A percentile compares a stretch with the other conserved stretches of the same genome.
Conservation (phyloP, 1,284 basidiomycete genomes). For the Melanopsichium pennsylvanicum region DNA sequence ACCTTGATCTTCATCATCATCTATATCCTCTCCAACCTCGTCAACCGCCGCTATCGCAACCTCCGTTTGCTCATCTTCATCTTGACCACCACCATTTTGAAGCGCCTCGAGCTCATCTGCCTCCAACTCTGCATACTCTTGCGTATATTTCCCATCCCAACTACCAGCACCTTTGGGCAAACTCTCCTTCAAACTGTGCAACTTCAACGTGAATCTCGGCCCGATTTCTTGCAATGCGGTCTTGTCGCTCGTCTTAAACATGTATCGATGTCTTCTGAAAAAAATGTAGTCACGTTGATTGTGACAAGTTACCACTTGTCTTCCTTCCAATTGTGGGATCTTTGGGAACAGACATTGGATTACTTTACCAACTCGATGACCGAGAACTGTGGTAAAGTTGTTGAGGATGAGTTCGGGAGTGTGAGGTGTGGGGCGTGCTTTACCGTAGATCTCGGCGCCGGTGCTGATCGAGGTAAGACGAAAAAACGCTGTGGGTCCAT, state of each 20-base stretch:
- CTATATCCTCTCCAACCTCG: no score
- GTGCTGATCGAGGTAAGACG: conserved; percentile 88
- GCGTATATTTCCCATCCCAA: conserved; percentile 72
- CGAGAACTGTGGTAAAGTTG: conserved; percentile 91
- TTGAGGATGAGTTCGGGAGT: conserved; percentile 95
- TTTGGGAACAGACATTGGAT: conserved; percentile 96
- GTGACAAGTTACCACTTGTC: conserved; percentile 96
- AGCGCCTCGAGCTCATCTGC: conserved; percentile 50
- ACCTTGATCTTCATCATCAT: no score
- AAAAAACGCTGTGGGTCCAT: conserved; percentile 95
- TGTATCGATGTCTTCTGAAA: conserved; percentile 94
- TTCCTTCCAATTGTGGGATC: conserved; percentile 91
- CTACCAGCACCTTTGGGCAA: conserved; percentile 73
- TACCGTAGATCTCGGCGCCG: conserved; percentile 82
- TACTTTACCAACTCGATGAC: conserved; percentile 89
- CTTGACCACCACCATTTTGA: conserved; percentile 15
- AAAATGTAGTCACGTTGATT: conserved; percentile 98
- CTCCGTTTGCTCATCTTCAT: conserved; percentile 5
- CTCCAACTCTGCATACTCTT: conserved; percentile 47
- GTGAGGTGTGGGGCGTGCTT: conserved; percentile 90
- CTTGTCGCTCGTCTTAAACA: conserved; percentile 80
- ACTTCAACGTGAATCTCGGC: conserved; percentile 93
- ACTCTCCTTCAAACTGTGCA: conserved; percentile 86
- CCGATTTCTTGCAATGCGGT: conserved; percentile 97
- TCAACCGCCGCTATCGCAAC: background rate